Conservation (phyloP, 768 basidiomycete species). For the Boletus patriciae region DNA sequence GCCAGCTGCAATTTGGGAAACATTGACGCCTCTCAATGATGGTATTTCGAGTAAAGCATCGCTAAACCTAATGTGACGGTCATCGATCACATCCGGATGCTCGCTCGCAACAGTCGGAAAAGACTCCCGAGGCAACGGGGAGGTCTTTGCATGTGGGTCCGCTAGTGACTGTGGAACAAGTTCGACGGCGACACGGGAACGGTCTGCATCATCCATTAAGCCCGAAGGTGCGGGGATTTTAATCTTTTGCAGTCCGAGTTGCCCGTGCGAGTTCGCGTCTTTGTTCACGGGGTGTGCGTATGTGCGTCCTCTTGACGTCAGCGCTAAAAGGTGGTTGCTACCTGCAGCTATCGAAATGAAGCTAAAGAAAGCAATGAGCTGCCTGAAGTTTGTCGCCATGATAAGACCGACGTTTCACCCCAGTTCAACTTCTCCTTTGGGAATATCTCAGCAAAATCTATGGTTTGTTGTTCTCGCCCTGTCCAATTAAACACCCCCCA, state of each 20-base stretch:
- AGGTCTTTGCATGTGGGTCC: constrained; percentile 50
- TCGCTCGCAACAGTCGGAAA: constrained; percentile 24
- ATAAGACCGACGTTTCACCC: constrained; percentile 62
- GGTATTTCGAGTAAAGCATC: constrained; percentile 77
- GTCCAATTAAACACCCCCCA: constrained; percentile 68
- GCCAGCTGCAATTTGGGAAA: constrained; percentile 73
- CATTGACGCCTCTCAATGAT: constrained; percentile 57
- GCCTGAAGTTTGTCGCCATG: neutral
- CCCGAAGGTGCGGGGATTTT: constrained; percentile 41
- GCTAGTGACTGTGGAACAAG: constrained; percentile 55
- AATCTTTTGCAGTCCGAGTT: constrained; percentile 76
- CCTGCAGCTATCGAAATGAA: constrained; percentile 76
- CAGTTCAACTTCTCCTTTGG: constrained; percentile 55
- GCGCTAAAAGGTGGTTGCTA: constrained; percentile 64
- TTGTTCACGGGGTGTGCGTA: constrained; percentile 76
- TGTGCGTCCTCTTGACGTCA: constrained; percentile 70
- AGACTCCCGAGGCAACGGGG: constrained; percentile 38
- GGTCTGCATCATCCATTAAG: constrained; percentile 13
- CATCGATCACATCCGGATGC: constrained; percentile 31
- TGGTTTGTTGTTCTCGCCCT: constrained; percentile 46
- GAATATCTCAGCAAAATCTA: constrained; percentile 62
- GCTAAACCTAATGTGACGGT: constrained; percentile 59
- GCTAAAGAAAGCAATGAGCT: constrained; percentile 38
- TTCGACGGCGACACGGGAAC: constrained; percentile 46
- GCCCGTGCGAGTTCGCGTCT: constrained; percentile 76